phyloP scores from a whole-genome alignment of 2,329 filamentous ascomycete genomes.

The Hypoxylon sp. region DNA sequence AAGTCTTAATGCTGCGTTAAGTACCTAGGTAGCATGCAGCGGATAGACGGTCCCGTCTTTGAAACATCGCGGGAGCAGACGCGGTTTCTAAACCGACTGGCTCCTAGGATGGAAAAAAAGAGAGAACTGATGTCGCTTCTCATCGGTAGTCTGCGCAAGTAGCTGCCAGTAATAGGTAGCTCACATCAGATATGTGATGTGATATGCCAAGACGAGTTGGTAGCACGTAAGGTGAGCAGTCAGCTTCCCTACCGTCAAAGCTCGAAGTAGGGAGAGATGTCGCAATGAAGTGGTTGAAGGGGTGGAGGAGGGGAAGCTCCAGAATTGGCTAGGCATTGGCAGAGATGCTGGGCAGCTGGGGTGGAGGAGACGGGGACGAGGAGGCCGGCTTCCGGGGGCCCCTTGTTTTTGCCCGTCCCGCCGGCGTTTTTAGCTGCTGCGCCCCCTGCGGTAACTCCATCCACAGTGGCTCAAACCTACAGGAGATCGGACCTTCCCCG shows the following conservation, averaged over 20 bases:
- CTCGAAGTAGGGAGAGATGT: constrained; percentile 8
- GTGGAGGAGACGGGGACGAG: not conserved
- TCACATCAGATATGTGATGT: constrained; percentile 1
- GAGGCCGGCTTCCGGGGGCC: constrained; percentile 27
- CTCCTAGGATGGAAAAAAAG: not conserved
- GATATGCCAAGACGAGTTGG: constrained; percentile 10
- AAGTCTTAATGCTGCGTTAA: constrained; percentile 14
- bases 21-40: constrained; percentile 22
- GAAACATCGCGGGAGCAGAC: constrained; percentile 32
- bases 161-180: constrained; percentile 2
- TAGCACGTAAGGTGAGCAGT: not conserved
- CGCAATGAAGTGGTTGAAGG: constrained; percentile 18
- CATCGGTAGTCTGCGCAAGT: not conserved
- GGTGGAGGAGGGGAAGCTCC: constrained; percentile 4
- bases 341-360: not conserved
- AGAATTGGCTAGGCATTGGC: no score
- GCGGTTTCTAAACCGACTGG: constrained; percentile 12
- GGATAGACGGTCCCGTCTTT: constrained; percentile 22
- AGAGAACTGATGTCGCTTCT: constrained; percentile 24
- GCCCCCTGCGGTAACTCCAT: constrained; percentile 27
- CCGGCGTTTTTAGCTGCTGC: constrained; percentile 15
- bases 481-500: constrained; percentile 27
- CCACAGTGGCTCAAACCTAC: constrained; percentile 39
- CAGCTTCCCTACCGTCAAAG: constrained; percentile 4
- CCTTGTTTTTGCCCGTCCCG: constrained; percentile 35